Conservation (phyloP, 768 basidiomycete species). For the Podaxis pistillaris region DNA sequence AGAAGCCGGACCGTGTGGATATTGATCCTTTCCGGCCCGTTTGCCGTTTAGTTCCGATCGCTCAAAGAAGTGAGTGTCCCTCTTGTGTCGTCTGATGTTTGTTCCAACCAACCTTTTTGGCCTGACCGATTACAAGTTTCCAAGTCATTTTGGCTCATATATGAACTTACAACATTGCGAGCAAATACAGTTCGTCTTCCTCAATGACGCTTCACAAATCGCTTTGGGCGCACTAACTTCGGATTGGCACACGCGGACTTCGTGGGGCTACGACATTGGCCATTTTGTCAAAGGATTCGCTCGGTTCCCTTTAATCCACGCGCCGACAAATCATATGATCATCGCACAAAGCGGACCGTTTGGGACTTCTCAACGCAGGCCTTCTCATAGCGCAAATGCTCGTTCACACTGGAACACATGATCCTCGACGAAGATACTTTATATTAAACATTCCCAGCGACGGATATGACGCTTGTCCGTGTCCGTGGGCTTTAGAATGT, state of each 20-base stretch:
- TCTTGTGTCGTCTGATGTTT: no score
- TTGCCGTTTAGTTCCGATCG: neutral
- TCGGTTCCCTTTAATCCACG: neutral
- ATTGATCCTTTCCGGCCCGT: neutral
- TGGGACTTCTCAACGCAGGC: neutral
- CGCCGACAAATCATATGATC: neutral
- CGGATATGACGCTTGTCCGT: neutral
- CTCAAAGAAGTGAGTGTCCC: no score
- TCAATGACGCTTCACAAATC: neutral
- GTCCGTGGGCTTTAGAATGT: conserved; percentile 16
- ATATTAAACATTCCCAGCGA: neutral
- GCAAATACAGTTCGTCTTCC: neutral
- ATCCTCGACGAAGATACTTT: neutral
- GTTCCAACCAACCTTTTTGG: neutral
- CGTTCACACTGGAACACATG: conserved; percentile 8
- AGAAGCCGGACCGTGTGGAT: neutral
- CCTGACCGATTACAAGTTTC: neutral
- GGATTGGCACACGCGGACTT: neutral
- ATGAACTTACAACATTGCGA: neutral
- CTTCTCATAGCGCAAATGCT: neutral
- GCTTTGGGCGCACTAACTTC: neutral
- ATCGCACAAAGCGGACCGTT: neutral
- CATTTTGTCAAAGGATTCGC: neutral
- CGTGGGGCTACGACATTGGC: neutral
- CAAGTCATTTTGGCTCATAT: neutral